Base-by-base conservation (phyloP, 495 filamentous ascomycete genomes). In the Penicillium coffeae region DNA sequence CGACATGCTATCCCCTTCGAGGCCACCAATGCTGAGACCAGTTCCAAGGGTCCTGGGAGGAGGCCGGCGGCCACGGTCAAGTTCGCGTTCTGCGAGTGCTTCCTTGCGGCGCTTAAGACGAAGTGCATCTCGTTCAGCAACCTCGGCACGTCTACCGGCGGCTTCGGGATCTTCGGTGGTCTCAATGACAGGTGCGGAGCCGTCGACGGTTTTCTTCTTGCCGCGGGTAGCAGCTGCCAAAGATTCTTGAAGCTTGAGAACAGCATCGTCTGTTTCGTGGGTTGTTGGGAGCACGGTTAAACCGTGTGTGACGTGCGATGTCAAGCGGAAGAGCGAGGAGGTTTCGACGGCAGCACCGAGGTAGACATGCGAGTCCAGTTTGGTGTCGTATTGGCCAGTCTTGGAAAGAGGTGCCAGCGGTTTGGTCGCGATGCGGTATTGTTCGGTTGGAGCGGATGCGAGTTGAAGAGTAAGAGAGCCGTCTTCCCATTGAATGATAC, bases 401-500 rank as follows among this genome's bases (percentile, higher is more conserved):
- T 80, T 80, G 53, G 76, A 77, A 32, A 83, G 76, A 34, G 88
- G 87, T 1, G 86, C 88, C 47, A 95, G 84, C 2, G 77, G 64
- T 68, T 91, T 92, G 52, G 79, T 80, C 47, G 82, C 72, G 33
- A 95, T 80, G 53, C 87, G 82, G 70, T 89, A 95, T 55, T 95
- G 89, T 52, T 87, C 83, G 41, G 75, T 74, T 8, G 90, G 87
- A 6, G 83, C 74, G 0, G 79, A 81, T 18, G 82, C 86, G 27
- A 89, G 70, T 58, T 89, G 86, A 8, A 96, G 73, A 13, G 91
- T 95, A 21, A 90, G 65, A 5, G 87, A 90, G 32, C 89, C 89
- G 58, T 95, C 89, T 49, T 86, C 87, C 89, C 89, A 95, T 50
- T 78, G 80, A 47, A 89, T 80, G 21, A 92, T 71, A 38, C 85